Base-by-base conservation (phyloP, 805 yeast species). In the Peterozyma xylosa region DNA sequence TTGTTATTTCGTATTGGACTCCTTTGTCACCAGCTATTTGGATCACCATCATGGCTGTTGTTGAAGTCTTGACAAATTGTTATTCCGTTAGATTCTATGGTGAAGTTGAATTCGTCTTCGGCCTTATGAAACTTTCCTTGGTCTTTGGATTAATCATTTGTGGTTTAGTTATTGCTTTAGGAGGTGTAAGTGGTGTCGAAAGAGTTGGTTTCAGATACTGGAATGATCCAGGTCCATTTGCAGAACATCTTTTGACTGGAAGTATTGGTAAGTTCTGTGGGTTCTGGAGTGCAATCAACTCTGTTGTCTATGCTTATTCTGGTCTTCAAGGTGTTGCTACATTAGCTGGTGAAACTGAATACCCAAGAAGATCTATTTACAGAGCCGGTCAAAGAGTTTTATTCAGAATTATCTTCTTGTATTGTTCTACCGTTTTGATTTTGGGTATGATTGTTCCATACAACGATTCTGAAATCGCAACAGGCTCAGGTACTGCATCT, bases 101-200 rank as follows among this genome's bases (percentile, higher is more conserved):
- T 30, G 96, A 87, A 57, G 70, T 80, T 17, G 96, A 87, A 60
- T 88, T 86, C 56, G 80, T 84, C 82, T 63, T 86, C 15, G 77
- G 90, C 1, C 67, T 86, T 29, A 82, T 86, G 40, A 87, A 87
- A 55, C 76, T 87, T 45, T 49, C 85, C 4, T 67, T 87, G 40
- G 88, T 90, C 13, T 58, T 81, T n/a, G 95, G 93, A 2, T 67
- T 87, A 38, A 72, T 87, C 47, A 54, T 82, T 27, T 87, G 83
- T 60, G 85, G 93, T 2, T 82, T 87, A 52, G 58, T 86, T 43
- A 80, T 89, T 5, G 87, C 86, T 95, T 77, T 83, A 33, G 96
- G 96, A 30, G 96, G 95, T 27, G 87, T 86, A 58, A 95, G 95
- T 1, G 59, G 68, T 37, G 78, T 74, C 48, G 86, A 83, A 50